Percentiles rank a stretch among this genome's conserved stretches.
phyloP scores from a whole-genome alignment of 495 filamentous ascomycete species.

The Hypoxylon fuscum region DNA sequence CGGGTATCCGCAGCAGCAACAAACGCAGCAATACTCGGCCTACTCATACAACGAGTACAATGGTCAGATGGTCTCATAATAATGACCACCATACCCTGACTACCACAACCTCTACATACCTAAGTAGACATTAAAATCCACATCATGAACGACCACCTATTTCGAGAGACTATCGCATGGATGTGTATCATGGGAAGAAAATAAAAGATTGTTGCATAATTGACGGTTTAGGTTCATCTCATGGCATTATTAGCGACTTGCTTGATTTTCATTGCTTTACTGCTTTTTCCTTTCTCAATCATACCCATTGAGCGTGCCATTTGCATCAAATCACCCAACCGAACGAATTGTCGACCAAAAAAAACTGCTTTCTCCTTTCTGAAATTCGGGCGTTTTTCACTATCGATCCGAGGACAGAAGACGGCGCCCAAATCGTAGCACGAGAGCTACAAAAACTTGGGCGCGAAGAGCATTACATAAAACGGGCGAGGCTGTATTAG shows the following conservation, averaged over 20 bases:
- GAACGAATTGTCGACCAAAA: slow-evolving; percentile 47
- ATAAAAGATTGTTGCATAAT: slow-evolving; percentile 51
- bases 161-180: slow-evolving; percentile 34
- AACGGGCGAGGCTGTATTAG: slow-evolving; percentile 31
- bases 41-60: slow-evolving; percentile 41
- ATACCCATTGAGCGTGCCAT: slow-evolving; percentile 47
- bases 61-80: slow-evolving; percentile 41
- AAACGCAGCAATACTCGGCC: slow-evolving; percentile 38
- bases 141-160: slow-evolving; percentile 18
- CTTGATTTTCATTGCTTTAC: slow-evolving; percentile 39
- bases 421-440: slow-evolving; percentile 31
- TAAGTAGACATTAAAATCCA: slow-evolving; percentile 28
- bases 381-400: slow-evolving; percentile 42
- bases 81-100: slow-evolving; percentile 5
- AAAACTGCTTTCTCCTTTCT: slow-evolving; percentile 44
- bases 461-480: slow-evolving; percentile 25
- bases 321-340: slow-evolving; percentile 35
- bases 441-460: slow-evolving; percentile 19
- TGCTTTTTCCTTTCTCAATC: slow-evolving; percentile 39
- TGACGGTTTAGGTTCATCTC: slow-evolving; percentile 49
- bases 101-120: slow-evolving; percentile 12
- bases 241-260: slow-evolving; percentile 50
- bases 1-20: slow-evolving; percentile 34
- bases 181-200: slow-evolving; percentile 47
- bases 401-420: slow-evolving; percentile 36